Conservation (phyloP, 2,329 filamentous ascomycete genomes). For the Chrysosporium keratinophilum region DNA sequence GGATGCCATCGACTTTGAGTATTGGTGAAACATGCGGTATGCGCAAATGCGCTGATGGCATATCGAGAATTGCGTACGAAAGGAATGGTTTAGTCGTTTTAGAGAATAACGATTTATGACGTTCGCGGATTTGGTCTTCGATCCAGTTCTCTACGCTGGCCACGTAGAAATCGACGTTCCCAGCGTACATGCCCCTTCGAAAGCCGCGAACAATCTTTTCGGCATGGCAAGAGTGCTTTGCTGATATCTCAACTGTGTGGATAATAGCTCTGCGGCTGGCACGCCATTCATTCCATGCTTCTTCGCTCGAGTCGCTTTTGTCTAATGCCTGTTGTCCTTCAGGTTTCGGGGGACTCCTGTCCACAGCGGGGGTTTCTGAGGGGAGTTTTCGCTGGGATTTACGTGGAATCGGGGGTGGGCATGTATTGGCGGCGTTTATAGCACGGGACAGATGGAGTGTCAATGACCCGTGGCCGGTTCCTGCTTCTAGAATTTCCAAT, state of each 20-base stretch:
- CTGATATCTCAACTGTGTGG: conserved; percentile 60
- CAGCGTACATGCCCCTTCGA: conserved; percentile 57
- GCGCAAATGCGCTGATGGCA: conserved; percentile 51
- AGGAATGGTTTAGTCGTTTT: conserved; percentile 49
- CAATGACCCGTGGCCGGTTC: conserved; percentile 72
- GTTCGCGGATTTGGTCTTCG: conserved; percentile 39
- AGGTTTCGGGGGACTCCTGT: background rate
- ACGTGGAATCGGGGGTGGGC: conserved; percentile 37
- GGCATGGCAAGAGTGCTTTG: conserved; percentile 54
- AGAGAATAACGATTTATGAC: conserved; percentile 20
- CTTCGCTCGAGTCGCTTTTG: conserved; percentile 20
- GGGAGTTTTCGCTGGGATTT: conserved; percentile 26
- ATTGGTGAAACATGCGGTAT: conserved; percentile 41
- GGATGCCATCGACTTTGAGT: conserved; percentile 52
- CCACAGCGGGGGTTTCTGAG: conserved; percentile 5
- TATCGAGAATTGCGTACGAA: conserved; percentile 61
- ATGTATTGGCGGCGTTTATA: conserved; percentile 61
- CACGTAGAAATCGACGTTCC: conserved; percentile 63
- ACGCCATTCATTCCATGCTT: conserved; percentile 39
- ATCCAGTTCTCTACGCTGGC: conserved; percentile 57
- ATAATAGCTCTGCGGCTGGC: conserved; percentile 56
- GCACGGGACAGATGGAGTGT: conserved; percentile 66
- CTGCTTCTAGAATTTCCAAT: conserved; percentile 70
- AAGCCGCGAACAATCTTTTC: conserved; percentile 56
- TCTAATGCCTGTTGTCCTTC: conserved; percentile 9